Evolutionary conservation across 2,329 filamentous ascomycete species (phyloP).

Genomic region (Clathrospora elynae): DNA sequence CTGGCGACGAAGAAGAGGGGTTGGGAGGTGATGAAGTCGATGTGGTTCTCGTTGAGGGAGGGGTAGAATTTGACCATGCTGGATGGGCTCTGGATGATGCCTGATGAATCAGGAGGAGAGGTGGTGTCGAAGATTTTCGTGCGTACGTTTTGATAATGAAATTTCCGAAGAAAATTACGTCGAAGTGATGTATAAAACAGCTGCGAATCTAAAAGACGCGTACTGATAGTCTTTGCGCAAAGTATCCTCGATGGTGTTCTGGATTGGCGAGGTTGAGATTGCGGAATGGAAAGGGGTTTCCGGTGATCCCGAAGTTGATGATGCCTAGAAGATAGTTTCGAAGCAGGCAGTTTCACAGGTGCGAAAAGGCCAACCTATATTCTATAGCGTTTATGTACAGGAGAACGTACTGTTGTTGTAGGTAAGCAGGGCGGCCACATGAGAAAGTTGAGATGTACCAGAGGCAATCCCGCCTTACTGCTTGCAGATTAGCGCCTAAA

Average conservation of each 20-base stretch:
- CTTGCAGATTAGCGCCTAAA: constrained; percentile 1
- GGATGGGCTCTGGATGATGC: not conserved
- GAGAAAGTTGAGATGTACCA: constrained; percentile 9
- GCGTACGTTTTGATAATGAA: not conserved
- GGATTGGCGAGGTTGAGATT: no score
- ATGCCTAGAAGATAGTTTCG: no score
- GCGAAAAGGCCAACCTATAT: not conserved
- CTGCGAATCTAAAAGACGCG: no score
- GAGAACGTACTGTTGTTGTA: not conserved
- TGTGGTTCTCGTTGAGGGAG: constrained; percentile 61
- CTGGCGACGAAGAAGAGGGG: constrained; percentile 77
- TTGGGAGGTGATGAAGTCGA: constrained; percentile 68
- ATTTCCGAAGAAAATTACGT: no score
- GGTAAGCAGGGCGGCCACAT: not conserved
- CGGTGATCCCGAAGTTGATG: no score
- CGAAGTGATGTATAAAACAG: no score
- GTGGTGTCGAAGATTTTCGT: no score
- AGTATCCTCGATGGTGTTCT: no score
- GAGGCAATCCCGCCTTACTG: constrained; percentile 3
- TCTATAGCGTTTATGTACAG: not conserved
- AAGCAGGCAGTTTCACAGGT: not conserved
- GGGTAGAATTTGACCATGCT: constrained; percentile 65
- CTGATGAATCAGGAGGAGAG: no score
- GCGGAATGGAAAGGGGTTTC: no score
- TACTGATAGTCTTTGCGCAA: no score